Percentiles rank a stretch among this genome's conserved stretches.
Evolutionary conservation across 2,329 filamentous ascomycete species (phyloP).

Genomic region (Botrytis elliptica): DNA sequence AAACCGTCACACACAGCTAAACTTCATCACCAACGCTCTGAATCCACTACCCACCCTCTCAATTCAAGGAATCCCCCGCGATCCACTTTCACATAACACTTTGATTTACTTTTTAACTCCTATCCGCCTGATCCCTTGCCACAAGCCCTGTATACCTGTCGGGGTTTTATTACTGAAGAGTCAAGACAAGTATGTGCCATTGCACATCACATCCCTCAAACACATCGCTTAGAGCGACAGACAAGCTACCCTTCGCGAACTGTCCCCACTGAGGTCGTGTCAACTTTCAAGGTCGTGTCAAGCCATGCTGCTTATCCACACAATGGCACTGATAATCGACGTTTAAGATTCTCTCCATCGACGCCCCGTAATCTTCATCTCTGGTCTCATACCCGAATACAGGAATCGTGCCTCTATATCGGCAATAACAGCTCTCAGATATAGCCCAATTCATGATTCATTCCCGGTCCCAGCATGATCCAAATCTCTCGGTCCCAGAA

Average conservation of each 20-base stretch:
- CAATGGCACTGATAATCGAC: neutral
- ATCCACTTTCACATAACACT: neutral
- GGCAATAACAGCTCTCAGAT: neutral
- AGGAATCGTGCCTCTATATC: neutral
- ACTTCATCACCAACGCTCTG: neutral
- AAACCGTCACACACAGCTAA: slow-evolving; percentile 4
- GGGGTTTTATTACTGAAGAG: neutral
- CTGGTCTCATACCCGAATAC: neutral
- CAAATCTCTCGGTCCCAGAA: neutral
- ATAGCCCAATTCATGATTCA: neutral
- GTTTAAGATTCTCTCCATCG: slow-evolving; percentile 7
- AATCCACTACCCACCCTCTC: slow-evolving; percentile 10
- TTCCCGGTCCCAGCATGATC: neutral
- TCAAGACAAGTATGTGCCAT: neutral
- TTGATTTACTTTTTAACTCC: slow-evolving; percentile 1
- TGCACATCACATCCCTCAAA: neutral
- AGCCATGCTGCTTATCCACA: neutral
- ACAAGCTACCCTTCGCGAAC: neutral
- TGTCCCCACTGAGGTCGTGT: neutral
- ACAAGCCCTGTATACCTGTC: neutral
- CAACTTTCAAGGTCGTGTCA: slow-evolving; percentile 7
- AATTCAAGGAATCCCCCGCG: slow-evolving; percentile 1
- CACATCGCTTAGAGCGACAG: neutral
- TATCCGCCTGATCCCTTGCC: neutral
- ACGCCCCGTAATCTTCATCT: slow-evolving; percentile 6